phyloP scores from a whole-genome alignment of 1,139 yeast species.

The Kodamaea fungicola region DNA sequence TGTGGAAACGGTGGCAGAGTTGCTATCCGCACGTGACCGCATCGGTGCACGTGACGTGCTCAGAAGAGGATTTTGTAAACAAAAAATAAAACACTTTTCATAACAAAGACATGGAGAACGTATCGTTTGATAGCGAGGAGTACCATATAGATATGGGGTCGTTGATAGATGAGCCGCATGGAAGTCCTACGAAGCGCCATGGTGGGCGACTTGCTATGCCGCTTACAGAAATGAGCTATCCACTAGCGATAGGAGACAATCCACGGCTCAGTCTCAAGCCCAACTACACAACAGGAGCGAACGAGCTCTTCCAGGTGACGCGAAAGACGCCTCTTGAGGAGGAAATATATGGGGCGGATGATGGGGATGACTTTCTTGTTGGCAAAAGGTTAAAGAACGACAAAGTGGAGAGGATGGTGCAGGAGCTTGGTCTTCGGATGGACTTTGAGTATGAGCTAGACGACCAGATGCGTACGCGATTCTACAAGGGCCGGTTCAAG shows the following conservation, averaged over 20 bases:
- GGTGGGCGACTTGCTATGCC: background rate
- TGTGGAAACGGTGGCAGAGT: too few species aligned
- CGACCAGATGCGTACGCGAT: conserved; percentile 45
- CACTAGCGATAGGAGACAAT: conserved; percentile 4
- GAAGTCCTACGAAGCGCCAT: background rate
- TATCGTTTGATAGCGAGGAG: conserved; percentile 15
- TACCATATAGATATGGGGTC: conserved; percentile 20
- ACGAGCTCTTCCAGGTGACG: conserved; percentile 42
- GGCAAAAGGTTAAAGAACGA: conserved; percentile 28
- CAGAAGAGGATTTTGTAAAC: conserved; percentile 14
- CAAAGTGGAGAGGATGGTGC: conserved; percentile 36
- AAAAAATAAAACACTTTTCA: background rate
- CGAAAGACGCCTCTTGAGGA: conserved; percentile 14
- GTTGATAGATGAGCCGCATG: conserved; percentile 10
- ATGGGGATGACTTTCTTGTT: conserved; percentile 14
- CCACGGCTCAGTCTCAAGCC: conserved; percentile 5
- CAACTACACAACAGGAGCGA: conserved; percentile 14
- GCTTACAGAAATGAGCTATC: conserved; percentile 3
- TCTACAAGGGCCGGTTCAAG: conserved; percentile 36
- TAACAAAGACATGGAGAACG: conserved; percentile 3
- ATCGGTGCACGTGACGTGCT: too few species aligned
- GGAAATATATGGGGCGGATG: conserved; percentile 8
- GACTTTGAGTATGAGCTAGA: conserved; percentile 26
- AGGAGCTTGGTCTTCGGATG: conserved; percentile 17
- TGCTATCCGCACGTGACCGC: too few species aligned